A percentile compares a stretch with the other conserved stretches of the same genome.
Conservation (phyloP, 164 flowering plant species). For the Chimonanthus salicifolius region DNA sequence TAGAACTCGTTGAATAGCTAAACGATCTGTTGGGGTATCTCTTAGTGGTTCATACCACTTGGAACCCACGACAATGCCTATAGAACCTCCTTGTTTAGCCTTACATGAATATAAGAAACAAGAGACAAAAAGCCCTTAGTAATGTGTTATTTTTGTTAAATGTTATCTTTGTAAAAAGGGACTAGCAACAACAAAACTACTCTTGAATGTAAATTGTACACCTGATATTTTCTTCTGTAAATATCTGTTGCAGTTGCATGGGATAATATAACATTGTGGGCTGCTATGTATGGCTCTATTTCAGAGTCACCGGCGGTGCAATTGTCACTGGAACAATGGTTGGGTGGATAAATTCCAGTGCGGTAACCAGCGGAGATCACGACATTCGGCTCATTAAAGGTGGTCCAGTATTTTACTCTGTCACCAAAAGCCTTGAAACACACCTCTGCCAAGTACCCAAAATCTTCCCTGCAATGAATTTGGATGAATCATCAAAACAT, state of each 20-base stretch:
- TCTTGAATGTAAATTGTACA: background rate
- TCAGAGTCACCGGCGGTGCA: constrained; percentile 5
- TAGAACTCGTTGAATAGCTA: constrained; percentile 4
- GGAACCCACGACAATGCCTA: constrained; percentile 7
- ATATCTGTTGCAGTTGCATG: constrained; percentile 9
- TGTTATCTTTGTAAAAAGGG: no score
- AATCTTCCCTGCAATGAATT: constrained; percentile 8
- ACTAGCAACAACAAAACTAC: background rate
- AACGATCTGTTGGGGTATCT: constrained; percentile 9
- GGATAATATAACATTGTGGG: constrained; percentile 7
- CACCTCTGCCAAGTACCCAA: constrained; percentile 7
- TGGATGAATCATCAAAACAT: background rate
- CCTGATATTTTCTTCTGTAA: constrained; percentile 9
- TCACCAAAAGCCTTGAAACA: constrained; percentile 11
- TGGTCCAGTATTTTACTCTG: constrained; percentile 10
- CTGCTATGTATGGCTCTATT: constrained; percentile 8
- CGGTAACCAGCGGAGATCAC: background rate
- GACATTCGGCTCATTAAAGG: constrained; percentile 8
- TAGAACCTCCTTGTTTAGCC: constrained; percentile 15
- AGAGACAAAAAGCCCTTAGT: background rate
- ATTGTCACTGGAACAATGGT: constrained; percentile 6
- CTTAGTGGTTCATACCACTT: constrained; percentile 13
- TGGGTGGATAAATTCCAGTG: constrained; percentile 1
- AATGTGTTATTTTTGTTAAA: background rate
- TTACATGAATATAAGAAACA: background rate